phyloP scores from a whole-genome alignment of 225 moss, liverwort and hornwort species.

The Bryoerythrophyllum caledonicum region DNA sequence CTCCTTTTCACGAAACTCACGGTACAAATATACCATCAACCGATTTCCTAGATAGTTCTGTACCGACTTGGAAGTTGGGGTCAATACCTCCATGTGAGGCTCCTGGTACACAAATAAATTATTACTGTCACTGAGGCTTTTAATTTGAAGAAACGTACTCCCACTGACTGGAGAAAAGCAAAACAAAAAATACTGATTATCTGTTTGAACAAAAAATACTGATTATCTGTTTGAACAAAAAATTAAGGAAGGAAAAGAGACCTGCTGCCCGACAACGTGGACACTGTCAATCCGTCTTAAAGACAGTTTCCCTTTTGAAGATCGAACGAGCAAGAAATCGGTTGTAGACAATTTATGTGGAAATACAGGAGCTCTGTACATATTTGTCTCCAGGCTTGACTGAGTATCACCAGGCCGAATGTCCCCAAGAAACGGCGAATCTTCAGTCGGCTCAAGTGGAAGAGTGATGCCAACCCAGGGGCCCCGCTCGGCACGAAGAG shows the following conservation, averaged over 20 bases:
- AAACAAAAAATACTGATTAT: no score
- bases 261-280: conserved; percentile 99
- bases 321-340: conserved; percentile 97
- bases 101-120: conserved; percentile 1
- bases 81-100: conserved; percentile 96
- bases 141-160: no score
- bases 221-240: not conserved
- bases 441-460: conserved; percentile 96
- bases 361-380: conserved; percentile 95
- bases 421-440: conserved; percentile 97
- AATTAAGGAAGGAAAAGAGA: conserved; percentile 14
- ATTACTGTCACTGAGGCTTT: not conserved
- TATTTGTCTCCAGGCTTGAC: conserved; percentile 91
- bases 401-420: conserved; percentile 89
- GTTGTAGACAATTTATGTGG: conserved; percentile 84
- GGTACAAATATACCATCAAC: conserved; percentile 84
- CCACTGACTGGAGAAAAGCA: no score
- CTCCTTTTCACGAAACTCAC: conserved; percentile 95
- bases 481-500: conserved; percentile 91
- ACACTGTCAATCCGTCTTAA: conserved; percentile 93
- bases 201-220: not conserved
- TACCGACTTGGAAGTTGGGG: conserved; percentile 94
- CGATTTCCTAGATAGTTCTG: conserved; percentile 92
- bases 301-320: conserved; percentile 88
- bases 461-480: conserved; percentile 87